phyloP scores from a whole-genome alignment of 768 basidiomycete genomes.

The Cubamyces lactineus region DNA sequence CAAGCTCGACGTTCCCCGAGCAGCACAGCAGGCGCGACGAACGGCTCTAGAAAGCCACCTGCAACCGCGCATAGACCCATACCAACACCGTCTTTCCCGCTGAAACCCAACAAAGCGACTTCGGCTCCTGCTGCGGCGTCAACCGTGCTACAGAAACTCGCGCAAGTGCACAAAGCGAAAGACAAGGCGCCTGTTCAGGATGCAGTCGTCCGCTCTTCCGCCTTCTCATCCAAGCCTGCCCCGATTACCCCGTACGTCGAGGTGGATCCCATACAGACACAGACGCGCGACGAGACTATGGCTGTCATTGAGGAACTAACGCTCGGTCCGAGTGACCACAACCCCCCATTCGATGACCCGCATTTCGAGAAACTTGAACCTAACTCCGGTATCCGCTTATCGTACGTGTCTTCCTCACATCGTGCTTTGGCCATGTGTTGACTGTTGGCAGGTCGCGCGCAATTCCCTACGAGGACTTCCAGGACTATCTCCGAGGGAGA shows the following conservation, averaged over 20 bases:
- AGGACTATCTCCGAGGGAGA: constrained; percentile 79
- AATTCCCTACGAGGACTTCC: constrained; percentile 75
- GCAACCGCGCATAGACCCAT: neutral
- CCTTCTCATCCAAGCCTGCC: constrained; percentile 26
- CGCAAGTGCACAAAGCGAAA: constrained; percentile 28
- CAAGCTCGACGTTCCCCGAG: neutral
- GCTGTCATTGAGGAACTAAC: constrained; percentile 76
- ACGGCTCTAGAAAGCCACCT: neutral
- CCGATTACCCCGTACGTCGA: constrained; percentile 7
- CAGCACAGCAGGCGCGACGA: neutral
- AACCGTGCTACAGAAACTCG: constrained; percentile 54
- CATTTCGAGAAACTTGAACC: constrained; percentile 83
- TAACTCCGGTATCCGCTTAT: constrained; percentile 84
- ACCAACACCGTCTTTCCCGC: neutral
- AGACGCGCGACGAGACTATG: constrained; percentile 59
- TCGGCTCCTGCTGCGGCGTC: constrained; percentile 47
- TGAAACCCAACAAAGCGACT: constrained; percentile 2
- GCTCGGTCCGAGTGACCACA: constrained; percentile 79
- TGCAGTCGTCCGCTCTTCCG: constrained; percentile 28
- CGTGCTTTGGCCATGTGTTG: neutral
- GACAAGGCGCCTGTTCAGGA: neutral
- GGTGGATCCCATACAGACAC: neutral
- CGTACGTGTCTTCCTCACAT: constrained; percentile 50
- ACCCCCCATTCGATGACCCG: constrained; percentile 71
- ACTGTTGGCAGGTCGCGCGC: constrained; percentile 59